Percentiles rank a stretch among this genome's conserved stretches.
These are phyloP conservation scores for Aspergillus sp. DNA, from an alignment of 2,329 filamentous ascomycete genomes.

Conservation along the genomic window DNA sequence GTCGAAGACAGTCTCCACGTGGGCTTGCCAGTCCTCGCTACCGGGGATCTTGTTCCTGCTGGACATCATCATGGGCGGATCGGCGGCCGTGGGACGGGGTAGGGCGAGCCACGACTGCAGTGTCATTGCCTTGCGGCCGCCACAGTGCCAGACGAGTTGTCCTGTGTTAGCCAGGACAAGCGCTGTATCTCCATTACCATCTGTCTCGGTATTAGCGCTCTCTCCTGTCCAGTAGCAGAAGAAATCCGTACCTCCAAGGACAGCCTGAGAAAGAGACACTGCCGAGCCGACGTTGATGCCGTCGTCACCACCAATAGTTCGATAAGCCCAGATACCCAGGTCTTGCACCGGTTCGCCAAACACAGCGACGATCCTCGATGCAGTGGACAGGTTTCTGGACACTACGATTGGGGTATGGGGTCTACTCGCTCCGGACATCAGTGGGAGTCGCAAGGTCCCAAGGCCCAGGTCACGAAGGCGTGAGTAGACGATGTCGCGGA, in stretches of 20 bases:
- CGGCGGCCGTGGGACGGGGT: conserved; percentile 63
- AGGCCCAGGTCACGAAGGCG: conserved; percentile 65
- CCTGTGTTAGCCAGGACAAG: conserved; percentile 77
- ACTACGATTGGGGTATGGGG: conserved; percentile 70
- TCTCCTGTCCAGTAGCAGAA: conserved; percentile 17
- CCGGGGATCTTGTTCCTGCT: conserved; percentile 61
- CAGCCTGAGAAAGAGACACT: conserved; percentile 58
- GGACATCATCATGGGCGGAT: conserved; percentile 52
- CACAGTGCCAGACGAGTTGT: conserved; percentile 73
- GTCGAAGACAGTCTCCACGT: conserved; percentile 68
- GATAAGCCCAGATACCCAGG: conserved; percentile 71
- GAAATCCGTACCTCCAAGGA: conserved; percentile 28
- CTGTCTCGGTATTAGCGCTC: not conserved
- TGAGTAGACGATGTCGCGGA: conserved; percentile 58
- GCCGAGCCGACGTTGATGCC: conserved; percentile 71
- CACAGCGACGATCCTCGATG: conserved; percentile 67
- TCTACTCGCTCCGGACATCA: conserved; percentile 45
- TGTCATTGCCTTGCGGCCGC: conserved; percentile 60
- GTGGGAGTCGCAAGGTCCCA: conserved; percentile 60
- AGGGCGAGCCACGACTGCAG: conserved; percentile 56
- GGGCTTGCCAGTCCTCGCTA: conserved; percentile 58
- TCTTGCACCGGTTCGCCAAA: conserved; percentile 72
- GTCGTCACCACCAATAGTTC: conserved; percentile 61
- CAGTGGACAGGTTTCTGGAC: conserved; percentile 54
- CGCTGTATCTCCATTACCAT: conserved; percentile 26